phyloP scores from a whole-genome alignment of 345 rosid species.

The Excoecaria agallocha region DNA sequence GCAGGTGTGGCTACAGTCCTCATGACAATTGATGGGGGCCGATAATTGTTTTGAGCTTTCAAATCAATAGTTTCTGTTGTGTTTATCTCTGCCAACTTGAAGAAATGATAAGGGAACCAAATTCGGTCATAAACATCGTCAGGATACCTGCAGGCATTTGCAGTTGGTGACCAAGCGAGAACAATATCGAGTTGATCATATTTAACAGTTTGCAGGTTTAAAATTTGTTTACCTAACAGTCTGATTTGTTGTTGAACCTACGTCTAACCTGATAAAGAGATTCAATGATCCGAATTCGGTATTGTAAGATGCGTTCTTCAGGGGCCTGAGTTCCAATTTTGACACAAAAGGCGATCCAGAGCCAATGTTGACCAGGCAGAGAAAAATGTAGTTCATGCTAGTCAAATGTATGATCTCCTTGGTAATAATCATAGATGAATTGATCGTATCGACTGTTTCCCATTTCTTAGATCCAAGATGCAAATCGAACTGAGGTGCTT shows the following conservation, averaged over 20 bases:
- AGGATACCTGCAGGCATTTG: neutral
- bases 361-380: slow-evolving; percentile 45
- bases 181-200: no score
- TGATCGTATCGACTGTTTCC: slow-evolving; percentile 12
- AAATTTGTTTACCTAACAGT: neutral
- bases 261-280: slow-evolving; percentile 17
- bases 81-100: neutral
- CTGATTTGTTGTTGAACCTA: slow-evolving; percentile 19
- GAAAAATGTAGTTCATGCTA: slow-evolving; percentile 11
- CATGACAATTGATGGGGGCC: slow-evolving; percentile 34
- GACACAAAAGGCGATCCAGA: slow-evolving; percentile 39
- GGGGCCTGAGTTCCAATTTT: slow-evolving; percentile 24
- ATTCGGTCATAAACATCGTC: slow-evolving; percentile 10
- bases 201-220: no score
- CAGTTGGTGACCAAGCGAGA: no score
- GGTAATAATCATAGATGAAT: slow-evolving; percentile 4
- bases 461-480: slow-evolving; percentile 19
- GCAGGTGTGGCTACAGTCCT: slow-evolving; percentile 36
- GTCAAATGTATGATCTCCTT: slow-evolving; percentile 36
- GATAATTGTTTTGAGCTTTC: slow-evolving; percentile 6
- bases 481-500: slow-evolving; percentile 19
- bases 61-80: slow-evolving; percentile 29
- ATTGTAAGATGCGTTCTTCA: neutral
- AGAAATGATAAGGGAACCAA: slow-evolving; percentile 9
- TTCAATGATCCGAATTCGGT: slow-evolving; percentile 22